Conservation (phyloP, 345 rosid genomes). For the Eucalyptus marginata region DNA sequence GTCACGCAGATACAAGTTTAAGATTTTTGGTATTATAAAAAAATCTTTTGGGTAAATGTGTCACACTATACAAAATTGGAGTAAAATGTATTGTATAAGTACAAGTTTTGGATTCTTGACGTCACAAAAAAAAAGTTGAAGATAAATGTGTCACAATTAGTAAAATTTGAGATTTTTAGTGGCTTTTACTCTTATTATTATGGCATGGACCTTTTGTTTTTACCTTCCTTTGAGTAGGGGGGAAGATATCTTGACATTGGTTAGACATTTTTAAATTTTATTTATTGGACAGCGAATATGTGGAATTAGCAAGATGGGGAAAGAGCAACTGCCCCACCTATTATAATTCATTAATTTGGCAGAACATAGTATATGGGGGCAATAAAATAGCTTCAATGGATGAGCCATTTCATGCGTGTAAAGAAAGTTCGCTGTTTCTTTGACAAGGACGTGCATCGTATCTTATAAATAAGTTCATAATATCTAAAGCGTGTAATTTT, state of each 20-base stretch:
- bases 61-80: too few relatives aligned
- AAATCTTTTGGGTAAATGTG: too few relatives aligned
- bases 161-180: too few relatives aligned
- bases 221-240: not conserved
- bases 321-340: slow-evolving; percentile 7
- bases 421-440: not conserved
- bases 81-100: too few relatives aligned
- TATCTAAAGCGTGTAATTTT: not conserved
- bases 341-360: not conserved
- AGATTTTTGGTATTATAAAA: too few relatives aligned
- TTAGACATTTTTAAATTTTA: not conserved
- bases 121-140: too few relatives aligned
- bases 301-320: slow-evolving; percentile 8
- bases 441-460: not conserved
- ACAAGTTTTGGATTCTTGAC: too few relatives aligned
- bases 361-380: not conserved
- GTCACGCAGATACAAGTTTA: fast-evolving
- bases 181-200: too few relatives aligned
- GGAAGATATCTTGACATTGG: not conserved
- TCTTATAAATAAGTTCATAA: not conserved
- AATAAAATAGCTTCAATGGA: not conserved
- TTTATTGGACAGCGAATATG: not conserved
- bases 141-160: fast-evolving
- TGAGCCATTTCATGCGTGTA: not conserved
- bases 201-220: not conserved